Percentiles rank a stretch among this genome's conserved stretches.
Evolutionary conservation across 371 early-diverging fungal species (phyloP).

Genomic region (Thermomucor indicae-seudaticae): DNA sequence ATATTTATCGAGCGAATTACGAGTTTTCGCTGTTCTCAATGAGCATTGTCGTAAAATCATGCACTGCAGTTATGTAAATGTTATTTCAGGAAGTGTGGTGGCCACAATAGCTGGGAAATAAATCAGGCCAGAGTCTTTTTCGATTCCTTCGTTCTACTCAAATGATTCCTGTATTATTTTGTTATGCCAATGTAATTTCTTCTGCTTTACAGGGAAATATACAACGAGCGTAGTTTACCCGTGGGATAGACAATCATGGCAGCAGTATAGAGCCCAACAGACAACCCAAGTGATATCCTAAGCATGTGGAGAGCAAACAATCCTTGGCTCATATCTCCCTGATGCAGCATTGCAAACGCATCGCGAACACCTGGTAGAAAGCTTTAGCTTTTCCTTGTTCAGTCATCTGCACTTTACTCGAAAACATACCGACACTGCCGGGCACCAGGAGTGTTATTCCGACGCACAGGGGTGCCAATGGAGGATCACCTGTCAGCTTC

Average conservation of each 20-base stretch:
- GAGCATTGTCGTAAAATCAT: background rate
- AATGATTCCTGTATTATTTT: no score
- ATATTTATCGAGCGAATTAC: background rate
- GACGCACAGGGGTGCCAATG: slow-evolving; percentile 36
- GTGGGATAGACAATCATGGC: slow-evolving; percentile 44
- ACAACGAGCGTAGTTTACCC: slow-evolving; percentile 36
- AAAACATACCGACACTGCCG: slow-evolving; percentile 38
- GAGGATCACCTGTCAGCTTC: slow-evolving; percentile 33
- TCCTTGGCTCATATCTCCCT: slow-evolving; percentile 20
- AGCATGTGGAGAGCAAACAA: slow-evolving; percentile 39
- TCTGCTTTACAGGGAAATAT: slow-evolving; percentile 41
- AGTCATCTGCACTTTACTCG: background rate
- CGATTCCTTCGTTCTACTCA: no score
- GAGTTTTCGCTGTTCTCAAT: background rate
- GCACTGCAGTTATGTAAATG: background rate
- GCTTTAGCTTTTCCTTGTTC: background rate
- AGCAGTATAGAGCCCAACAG: slow-evolving; percentile 41
- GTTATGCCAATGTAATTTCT: no score
- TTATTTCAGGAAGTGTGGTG: no score
- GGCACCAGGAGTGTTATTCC: slow-evolving; percentile 43
- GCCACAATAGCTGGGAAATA: no score
- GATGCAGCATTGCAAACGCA: slow-evolving; percentile 38
- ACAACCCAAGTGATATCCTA: slow-evolving; percentile 32
- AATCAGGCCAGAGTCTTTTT: no score
- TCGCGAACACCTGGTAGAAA: slow-evolving; percentile 29